Conservation (phyloP, 2,329 filamentous ascomycete species). For the Epichloe sibirici region DNA sequence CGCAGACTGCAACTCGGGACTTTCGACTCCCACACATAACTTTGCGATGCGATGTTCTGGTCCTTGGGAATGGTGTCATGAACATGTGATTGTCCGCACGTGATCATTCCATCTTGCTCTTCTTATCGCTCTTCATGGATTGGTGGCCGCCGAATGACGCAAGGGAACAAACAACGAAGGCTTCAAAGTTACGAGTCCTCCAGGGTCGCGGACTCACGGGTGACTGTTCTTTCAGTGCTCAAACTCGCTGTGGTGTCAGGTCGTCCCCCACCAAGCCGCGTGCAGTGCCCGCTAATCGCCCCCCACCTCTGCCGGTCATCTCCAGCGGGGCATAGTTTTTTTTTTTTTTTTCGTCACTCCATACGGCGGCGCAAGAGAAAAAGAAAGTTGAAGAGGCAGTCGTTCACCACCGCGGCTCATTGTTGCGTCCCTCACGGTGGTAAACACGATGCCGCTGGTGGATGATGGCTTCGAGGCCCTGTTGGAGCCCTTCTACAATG, state of each 20-base stretch:
- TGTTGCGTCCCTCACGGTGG: neutral
- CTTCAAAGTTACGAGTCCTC: too few species aligned
- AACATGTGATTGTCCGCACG: too few species aligned
- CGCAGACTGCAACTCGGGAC: too few species aligned
- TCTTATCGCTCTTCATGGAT: too few species aligned
- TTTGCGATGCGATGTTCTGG: neutral
- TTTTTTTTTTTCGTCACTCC: neutral
- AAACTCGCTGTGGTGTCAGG: neutral
- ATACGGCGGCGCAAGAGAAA: neutral
- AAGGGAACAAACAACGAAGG: too few species aligned
- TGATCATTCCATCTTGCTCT: too few species aligned
- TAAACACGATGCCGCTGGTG: conserved; percentile 35
- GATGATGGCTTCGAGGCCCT: conserved; percentile 56
- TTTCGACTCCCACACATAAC: too few species aligned
- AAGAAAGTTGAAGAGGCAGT: neutral
- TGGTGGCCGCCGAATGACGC: too few species aligned
- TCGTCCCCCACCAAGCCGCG: neutral
- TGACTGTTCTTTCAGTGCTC: too few species aligned
- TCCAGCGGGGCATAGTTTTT: conserved; percentile 1
- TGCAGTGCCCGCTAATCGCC: neutral
- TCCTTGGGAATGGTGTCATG: too few species aligned
- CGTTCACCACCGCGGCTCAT: neutral
- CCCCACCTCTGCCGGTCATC: neutral
- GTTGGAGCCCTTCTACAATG: conserved; percentile 55
- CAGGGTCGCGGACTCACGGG: too few species aligned